These are phyloP conservation scores for Daldinia bambusicola DNA, from an alignment of 495 filamentous ascomycete species.

Conservation along the genomic window DNA sequence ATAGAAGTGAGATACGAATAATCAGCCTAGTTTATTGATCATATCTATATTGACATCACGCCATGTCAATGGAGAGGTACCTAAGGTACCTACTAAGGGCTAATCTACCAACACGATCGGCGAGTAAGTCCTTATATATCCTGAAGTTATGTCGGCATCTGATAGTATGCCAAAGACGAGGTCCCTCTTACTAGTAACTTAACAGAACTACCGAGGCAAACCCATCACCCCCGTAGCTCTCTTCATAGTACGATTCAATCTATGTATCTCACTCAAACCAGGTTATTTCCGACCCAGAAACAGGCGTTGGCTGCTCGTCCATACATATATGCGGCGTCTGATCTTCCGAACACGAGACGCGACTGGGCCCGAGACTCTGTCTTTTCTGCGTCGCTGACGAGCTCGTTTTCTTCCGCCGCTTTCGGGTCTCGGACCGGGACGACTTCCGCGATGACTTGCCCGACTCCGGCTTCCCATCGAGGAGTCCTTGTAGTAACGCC, in stretches of 20 bases:
- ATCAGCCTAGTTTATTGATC: no score
- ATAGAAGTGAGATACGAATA: no score
- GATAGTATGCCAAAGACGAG: no score
- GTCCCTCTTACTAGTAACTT: no score
- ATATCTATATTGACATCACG: no score
- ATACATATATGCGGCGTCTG: constrained; percentile 38
- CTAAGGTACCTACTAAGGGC: no score
- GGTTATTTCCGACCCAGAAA: constrained; percentile 29
- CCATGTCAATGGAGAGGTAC: no score
- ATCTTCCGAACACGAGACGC: constrained; percentile 39
- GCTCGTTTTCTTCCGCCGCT: constrained; percentile 12
- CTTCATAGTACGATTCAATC: no score
- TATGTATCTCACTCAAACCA: constrained; percentile 15
- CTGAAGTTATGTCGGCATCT: no score
- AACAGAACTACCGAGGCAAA: not conserved
- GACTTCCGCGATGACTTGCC: constrained; percentile 20
- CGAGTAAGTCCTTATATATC: no score
- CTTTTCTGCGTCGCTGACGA: constrained; percentile 18
- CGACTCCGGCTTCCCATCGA: constrained; percentile 14
- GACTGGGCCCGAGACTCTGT: not conserved
- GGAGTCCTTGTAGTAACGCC: constrained; percentile 29
- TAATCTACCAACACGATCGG: no score
- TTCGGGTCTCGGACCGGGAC: not conserved
- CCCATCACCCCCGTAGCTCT: not conserved
- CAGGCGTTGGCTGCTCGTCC: constrained; percentile 33